These are phyloP conservation scores for Puccinia sorghi DNA, from an alignment of 1,284 basidiomycete species.

Conservation along the genomic window DNA sequence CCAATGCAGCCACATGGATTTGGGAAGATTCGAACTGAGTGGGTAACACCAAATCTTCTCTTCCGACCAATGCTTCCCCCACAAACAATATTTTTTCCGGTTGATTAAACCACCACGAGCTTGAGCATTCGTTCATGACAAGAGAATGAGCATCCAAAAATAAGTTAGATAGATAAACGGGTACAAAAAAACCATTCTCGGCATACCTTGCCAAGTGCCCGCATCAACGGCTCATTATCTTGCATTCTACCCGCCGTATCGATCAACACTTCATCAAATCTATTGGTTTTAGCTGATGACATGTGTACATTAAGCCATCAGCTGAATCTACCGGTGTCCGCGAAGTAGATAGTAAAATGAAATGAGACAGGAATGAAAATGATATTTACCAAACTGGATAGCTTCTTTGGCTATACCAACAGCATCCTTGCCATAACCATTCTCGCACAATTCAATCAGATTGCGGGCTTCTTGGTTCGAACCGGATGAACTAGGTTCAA, in stretches of 20 bases:
- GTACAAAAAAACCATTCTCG: conserved; percentile 6
- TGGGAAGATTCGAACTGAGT: conserved; percentile 92
- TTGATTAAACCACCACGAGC: conserved; percentile 83
- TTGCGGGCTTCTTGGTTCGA: conserved; percentile 54
- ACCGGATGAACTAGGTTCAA: conserved; percentile 53
- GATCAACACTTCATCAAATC: conserved; percentile 90
- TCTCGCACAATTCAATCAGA: conserved; percentile 87
- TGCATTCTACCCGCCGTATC: conserved; percentile 99
- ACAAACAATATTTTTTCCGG: conserved; percentile 97
- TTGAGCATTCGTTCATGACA: conserved; percentile 56
- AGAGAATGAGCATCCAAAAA: neutral
- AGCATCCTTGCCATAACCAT: conserved; percentile 97
- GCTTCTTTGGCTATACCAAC: conserved; percentile 96
- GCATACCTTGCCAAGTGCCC: conserved; percentile 86
- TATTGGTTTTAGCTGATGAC: conserved; percentile 65
- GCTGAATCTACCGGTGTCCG: neutral
- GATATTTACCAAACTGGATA: conserved; percentile 73
- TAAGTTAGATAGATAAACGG: neutral
- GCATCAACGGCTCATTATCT: conserved; percentile 97
- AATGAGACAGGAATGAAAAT: neutral
- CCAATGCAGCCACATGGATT: conserved; percentile 88
- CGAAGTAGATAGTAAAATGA: neutral
- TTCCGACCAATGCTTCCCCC: conserved; percentile 91
- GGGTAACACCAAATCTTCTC: conserved; percentile 93
- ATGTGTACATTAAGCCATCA: neutral